phyloP scores from a whole-genome alignment of 495 filamentous ascomycete species.

The Podospora fimiseda region DNA sequence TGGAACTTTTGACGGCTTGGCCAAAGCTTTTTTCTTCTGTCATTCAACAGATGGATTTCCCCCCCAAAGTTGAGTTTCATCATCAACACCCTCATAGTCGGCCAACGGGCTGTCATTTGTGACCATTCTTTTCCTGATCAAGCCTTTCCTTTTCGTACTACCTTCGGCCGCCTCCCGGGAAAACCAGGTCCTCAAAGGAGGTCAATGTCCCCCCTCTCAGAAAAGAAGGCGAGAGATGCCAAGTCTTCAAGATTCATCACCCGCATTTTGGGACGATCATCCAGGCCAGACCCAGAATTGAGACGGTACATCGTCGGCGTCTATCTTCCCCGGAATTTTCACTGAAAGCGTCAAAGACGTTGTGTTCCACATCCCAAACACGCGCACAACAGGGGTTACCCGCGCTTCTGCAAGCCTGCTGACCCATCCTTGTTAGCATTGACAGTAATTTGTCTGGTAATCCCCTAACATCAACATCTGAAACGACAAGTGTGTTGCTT shows the following conservation, averaged over 20 bases:
- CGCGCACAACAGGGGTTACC: conserved; percentile 5
- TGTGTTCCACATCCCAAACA: conserved; percentile 14
- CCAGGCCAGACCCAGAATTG: neutral
- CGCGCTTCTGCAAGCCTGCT: neutral
- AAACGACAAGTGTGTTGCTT: conserved; percentile 13
- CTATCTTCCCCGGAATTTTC: neutral
- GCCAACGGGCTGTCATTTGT: no score
- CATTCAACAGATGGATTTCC: no score
- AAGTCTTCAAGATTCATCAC: neutral
- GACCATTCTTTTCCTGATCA: no score
- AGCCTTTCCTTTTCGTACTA: neutral
- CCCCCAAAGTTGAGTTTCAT: no score
- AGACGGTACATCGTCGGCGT: neutral
- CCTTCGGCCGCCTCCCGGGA: neutral
- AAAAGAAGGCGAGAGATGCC: neutral
- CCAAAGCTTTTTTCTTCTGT: neutral
- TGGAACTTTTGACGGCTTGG: neutral
- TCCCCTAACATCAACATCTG: conserved; percentile 13
- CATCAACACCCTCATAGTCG: no score
- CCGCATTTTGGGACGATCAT: neutral
- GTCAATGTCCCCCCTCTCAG: neutral
- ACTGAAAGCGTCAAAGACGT: conserved; percentile 1
- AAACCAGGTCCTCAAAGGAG: neutral
- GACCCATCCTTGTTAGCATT: conserved; percentile 11
- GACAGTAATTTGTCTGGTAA: neutral